A percentile compares a stretch with the other conserved stretches of the same genome.
Evolutionary conservation across 495 filamentous ascomycete species (phyloP).

Genomic region (Talaromyces liani): DNA sequence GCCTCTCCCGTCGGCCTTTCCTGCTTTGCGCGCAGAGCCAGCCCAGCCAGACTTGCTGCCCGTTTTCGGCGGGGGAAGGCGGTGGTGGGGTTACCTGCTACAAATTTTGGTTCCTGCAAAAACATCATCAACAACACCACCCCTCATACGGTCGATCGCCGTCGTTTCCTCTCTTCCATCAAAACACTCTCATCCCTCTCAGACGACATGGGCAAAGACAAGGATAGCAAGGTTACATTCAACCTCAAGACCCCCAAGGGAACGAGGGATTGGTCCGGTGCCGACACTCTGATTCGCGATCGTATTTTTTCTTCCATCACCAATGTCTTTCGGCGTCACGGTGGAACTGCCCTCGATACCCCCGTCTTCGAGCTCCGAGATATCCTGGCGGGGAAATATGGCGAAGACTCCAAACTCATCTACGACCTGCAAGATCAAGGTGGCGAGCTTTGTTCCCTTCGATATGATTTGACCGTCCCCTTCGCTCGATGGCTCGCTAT

Average conservation of each 20-base stretch:
- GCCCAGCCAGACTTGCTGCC: background rate
- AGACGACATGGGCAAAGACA: conserved; percentile 12
- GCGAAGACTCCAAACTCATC: conserved; percentile 85
- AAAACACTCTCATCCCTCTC: background rate
- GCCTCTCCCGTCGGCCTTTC: background rate
- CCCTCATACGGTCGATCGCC: background rate
- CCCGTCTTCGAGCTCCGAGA: conserved; percentile 73
- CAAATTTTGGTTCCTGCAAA: conserved; percentile 5
- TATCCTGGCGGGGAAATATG: conserved; percentile 83
- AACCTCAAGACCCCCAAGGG: conserved; percentile 45
- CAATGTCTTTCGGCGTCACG: conserved; percentile 83
- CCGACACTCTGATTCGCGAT: conserved; percentile 50
- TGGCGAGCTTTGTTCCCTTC: conserved; percentile 74
- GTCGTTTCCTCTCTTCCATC: background rate
- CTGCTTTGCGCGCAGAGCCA: conserved; percentile 7
- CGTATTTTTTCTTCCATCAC: conserved; percentile 78
- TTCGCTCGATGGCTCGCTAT: conserved; percentile 84
- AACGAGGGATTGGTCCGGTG: conserved; percentile 35
- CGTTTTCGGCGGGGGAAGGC: conserved; percentile 6
- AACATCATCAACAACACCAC: conserved; percentile 4
- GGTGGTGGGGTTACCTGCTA: conserved; percentile 4
- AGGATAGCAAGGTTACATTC: conserved; percentile 26
- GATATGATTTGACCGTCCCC: conserved; percentile 90
- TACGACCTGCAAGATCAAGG: conserved; percentile 84
- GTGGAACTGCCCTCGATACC: conserved; percentile 79